Base-by-base conservation (phyloP, 2,329 filamentous ascomycete species). In the Fusarium continuum region DNA sequence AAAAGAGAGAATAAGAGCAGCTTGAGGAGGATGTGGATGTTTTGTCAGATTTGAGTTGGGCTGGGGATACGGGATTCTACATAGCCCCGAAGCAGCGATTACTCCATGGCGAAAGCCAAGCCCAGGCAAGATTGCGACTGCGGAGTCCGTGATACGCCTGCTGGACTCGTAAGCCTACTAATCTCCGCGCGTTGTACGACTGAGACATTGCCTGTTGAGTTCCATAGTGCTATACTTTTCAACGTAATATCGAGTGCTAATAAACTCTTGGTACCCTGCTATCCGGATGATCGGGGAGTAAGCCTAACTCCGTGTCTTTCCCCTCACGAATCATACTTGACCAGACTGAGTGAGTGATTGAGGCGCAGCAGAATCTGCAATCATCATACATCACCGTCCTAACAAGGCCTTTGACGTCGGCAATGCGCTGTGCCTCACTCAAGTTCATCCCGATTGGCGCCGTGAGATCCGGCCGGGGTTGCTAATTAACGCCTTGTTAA, bases 401-500 rank as follows among this genome's bases (percentile, higher is more conserved):
- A 29, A 28, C 51, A 34, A 51, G 45, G 35, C 19, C 35, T 23
- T 52, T 51, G 39, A 61, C 28, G 32, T 25, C 40, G 23, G 16
- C 28, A 35, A 46, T 48, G 45, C n/a, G 29, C 35, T 38, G 36
- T 50, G 34, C 38, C 34, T 43, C 51, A 31, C 31, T 14, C 56
- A 52, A 34, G 16, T n/a, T 19, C 16, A 19, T 17, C 19, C 17
- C 47, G 32, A 62, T 65, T 65, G 61, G 61, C 32, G 25, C 38
- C n/a, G 22, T 26, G n/a, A 26, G 22, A 16, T 36, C 31, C 23
- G 36, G 50, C 32, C 35, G 50, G 41, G n/a, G 35, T 65, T 38
- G 56, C 56, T 58, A 53, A 64, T 46, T 41, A 23, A 28, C 19
- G 65, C 46, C 46, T 65, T 65, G n/a, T n/a, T n/a, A n/a, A 62